Evolutionary conservation across 2,329 filamentous ascomycete species (phyloP).

Genomic region (Penicillium vulpinum): DNA sequence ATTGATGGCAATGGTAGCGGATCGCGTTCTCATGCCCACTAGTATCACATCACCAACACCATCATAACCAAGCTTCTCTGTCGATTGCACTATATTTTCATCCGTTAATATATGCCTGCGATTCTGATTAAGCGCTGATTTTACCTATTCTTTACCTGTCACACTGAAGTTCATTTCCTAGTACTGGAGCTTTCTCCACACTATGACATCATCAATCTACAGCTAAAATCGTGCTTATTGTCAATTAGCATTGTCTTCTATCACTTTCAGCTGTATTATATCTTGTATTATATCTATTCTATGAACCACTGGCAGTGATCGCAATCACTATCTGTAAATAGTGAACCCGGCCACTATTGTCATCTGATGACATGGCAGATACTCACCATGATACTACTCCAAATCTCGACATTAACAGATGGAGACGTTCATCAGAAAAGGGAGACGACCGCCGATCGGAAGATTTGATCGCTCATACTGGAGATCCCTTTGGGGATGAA

Average conservation of each 20-base stretch:
- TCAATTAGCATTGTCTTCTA: too few species aligned
- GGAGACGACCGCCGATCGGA: background rate
- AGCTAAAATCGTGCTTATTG: background rate
- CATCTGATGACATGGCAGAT: background rate
- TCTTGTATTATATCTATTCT: too few species aligned
- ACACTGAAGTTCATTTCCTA: background rate
- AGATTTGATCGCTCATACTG: background rate
- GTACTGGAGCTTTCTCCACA: background rate
- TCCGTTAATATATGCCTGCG: too few species aligned
- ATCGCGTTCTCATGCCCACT: too few species aligned
- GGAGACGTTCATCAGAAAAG: background rate
- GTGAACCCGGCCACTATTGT: background rate
- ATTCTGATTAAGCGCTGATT: too few species aligned
- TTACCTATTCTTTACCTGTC: too few species aligned
- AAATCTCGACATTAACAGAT: background rate
- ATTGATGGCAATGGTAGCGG: too few species aligned
- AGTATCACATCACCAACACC: too few species aligned
- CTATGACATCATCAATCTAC: background rate
- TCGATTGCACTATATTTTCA: too few species aligned
- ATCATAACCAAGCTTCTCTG: too few species aligned
- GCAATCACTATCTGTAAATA: background rate
- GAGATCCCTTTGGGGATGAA: constrained; percentile 16
- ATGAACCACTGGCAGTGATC: background rate
- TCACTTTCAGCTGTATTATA: background rate
- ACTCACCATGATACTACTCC: background rate